Evolutionary conservation across 768 basidiomycete genomes (phyloP), one percentile per base, ranked within the genome.

Genomic region (Suillus subluteus): DNA sequence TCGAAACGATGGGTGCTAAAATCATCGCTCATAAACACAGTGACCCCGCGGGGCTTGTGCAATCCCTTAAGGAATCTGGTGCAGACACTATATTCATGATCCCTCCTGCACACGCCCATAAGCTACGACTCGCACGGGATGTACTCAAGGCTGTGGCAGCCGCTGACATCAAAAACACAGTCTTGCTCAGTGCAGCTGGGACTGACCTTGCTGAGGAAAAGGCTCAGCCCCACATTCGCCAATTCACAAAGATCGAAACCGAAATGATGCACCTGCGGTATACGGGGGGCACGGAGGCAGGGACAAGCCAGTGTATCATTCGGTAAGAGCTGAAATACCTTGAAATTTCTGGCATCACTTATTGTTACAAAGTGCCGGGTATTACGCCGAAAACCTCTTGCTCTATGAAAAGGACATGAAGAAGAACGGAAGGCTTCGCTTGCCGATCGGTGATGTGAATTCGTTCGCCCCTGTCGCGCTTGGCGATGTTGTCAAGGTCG

Each of bases 191-290:
- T 38, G 56, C 56, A 18, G 56, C 56, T n/a, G 63, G 32, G 37
- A 12, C 68, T 50, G 76, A 78, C 63, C 71, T 70, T 61, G 78
- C 78, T 13, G 78, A 78, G 50, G 65, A 65, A 44, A 72, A 74
- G 61, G 70, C 68, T 62, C 76, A 79, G 63, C 76, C 78, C 18
- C 67, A 73, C 21, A 67, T 79, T 41, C 71, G 74, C 26, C 75
- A 79, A 68, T 78, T 78, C 66, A 69, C 76, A 65, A 73, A 74
- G 16, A 69, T 78, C 64, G 78, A 79, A 72, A 55, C 68, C 18
- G 66, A 75, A 64, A 71, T 68, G 18, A 70, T 78, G 71, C 66
- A 70, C 67, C 40, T 69, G 44, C 77, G 76, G 67, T 62, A 66
- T 11, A 59, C 68, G 44, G 54, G 71, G 23, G 58, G 65, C 26